These are phyloP conservation scores for Rhinocladiella similis DNA, from an alignment of 2,329 filamentous ascomycete genomes.

Conservation along the genomic window DNA sequence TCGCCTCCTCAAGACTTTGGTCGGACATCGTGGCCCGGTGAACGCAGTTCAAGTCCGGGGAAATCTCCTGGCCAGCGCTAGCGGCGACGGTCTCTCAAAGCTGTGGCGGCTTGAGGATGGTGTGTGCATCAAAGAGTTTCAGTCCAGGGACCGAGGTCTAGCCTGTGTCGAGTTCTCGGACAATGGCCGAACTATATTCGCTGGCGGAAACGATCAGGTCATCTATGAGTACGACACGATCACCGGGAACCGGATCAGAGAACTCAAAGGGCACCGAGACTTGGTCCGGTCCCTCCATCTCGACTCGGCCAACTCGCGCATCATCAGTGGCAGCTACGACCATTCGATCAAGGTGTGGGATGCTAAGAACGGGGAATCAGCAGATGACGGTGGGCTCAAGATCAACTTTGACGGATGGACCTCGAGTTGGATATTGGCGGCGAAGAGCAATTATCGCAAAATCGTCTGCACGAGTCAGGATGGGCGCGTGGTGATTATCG, in stretches of 20 bases:
- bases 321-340: conserved; percentile 92
- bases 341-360: conserved; percentile 95
- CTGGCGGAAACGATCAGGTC: conserved; percentile 90
- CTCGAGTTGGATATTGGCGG: conserved; percentile 91
- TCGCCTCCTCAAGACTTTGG: conserved; percentile 71
- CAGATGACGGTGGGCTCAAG: conserved; percentile 73
- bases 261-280: conserved; percentile 78
- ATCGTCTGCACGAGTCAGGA: conserved; percentile 96
- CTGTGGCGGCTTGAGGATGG: conserved; percentile 93
- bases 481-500: conserved; percentile 86
- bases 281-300: conserved; percentile 89
- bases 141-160: conserved; percentile 85
- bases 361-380: conserved; percentile 76
- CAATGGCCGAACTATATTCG: conserved; percentile 89
- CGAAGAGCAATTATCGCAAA: conserved; percentile 91
- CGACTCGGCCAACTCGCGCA: conserved; percentile 79
- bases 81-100: conserved; percentile 88
- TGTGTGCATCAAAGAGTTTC: conserved; percentile 84
- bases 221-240: conserved; percentile 96
- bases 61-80: conserved; percentile 89
- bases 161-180: conserved; percentile 96
- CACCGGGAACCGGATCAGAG: conserved; percentile 78
- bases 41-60: conserved; percentile 95
- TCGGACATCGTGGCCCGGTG: conserved; percentile 86
- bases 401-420: conserved; percentile 94